Evolutionary conservation across 139 green algal species (phyloP).

Genomic region (Spirogloea muscicola): DNA sequence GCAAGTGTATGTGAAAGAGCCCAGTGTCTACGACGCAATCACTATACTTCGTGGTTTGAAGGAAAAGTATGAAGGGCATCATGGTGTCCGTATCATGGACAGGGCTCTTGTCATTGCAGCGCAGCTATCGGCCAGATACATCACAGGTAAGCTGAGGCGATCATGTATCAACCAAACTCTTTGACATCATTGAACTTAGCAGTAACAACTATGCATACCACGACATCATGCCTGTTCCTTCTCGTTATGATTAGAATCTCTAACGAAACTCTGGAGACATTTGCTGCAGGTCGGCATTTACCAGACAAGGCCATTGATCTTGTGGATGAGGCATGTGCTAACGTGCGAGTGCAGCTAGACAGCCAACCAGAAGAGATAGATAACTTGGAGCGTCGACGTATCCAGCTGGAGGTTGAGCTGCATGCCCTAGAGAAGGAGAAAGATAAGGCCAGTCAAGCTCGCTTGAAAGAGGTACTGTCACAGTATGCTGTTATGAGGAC

Average conservation of each 20-base stretch:
- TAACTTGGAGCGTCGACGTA: conserved; percentile 64
- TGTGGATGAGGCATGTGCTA: conserved; percentile 75
- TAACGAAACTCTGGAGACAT: no score
- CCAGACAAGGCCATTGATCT: conserved; percentile 90
- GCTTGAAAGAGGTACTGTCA: conserved; percentile 66
- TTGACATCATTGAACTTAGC: no score
- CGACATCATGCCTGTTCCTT: no score
- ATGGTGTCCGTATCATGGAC: conserved; percentile 70
- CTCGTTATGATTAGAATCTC: no score
- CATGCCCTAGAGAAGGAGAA: conserved; percentile 83
- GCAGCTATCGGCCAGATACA: conserved; percentile 69
- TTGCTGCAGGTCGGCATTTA: conserved; percentile 59
- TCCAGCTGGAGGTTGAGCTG: conserved; percentile 57
- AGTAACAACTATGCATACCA: no score
- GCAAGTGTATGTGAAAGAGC: conserved; percentile 71
- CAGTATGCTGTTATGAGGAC: no score
- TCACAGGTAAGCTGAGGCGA: conserved; percentile 53
- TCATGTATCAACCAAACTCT: no score
- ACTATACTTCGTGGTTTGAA: conserved; percentile 87
- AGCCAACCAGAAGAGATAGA: conserved; percentile 77
- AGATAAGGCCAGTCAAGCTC: conserved; percentile 60
- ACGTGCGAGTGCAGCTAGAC: conserved; percentile 70
- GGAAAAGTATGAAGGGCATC: conserved; percentile 76
- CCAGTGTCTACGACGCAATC: conserved; percentile 80
- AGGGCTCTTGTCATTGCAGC: conserved; percentile 68